Evolutionary conservation across 164 flowering plant genomes (phyloP).

Genomic region (Berberis thunbergii): DNA sequence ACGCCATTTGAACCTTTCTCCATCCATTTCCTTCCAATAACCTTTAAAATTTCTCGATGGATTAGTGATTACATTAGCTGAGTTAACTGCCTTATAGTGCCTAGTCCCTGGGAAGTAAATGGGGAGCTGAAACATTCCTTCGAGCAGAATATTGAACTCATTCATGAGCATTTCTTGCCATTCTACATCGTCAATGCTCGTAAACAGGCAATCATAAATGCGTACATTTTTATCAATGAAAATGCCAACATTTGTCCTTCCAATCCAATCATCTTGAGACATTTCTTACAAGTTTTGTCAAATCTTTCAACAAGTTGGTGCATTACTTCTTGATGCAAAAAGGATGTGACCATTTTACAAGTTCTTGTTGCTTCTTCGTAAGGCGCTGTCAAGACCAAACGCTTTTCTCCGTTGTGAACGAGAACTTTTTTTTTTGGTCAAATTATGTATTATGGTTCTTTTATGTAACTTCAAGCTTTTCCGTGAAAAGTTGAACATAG

Average conservation of each 20-base stretch:
- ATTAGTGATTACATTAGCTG: constrained; percentile 10
- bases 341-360: constrained; percentile 5
- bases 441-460: no score
- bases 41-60: constrained; percentile 8
- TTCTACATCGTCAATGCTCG: constrained; percentile 5
- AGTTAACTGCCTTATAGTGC: constrained; percentile 10
- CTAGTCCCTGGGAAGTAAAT: constrained; percentile 13
- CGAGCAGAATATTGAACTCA: constrained; percentile 14
- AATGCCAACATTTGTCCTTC: constrained; percentile 10
- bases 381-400: constrained; percentile 4
- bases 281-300: constrained; percentile 10
- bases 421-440: background rate
- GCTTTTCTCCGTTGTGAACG: background rate
- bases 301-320: constrained; percentile 3
- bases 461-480: no score
- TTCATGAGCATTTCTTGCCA: constrained; percentile 7
- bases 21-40: constrained; percentile 5
- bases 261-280: constrained; percentile 9
- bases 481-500: no score
- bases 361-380: constrained; percentile 6
- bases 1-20: background rate
- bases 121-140: constrained; percentile 13
- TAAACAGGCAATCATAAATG: constrained; percentile 11
- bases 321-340: constrained; percentile 9
- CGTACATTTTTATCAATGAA: constrained; percentile 10